Base-by-base conservation (phyloP, 805 yeast species). In the Candida sithepensis region DNA sequence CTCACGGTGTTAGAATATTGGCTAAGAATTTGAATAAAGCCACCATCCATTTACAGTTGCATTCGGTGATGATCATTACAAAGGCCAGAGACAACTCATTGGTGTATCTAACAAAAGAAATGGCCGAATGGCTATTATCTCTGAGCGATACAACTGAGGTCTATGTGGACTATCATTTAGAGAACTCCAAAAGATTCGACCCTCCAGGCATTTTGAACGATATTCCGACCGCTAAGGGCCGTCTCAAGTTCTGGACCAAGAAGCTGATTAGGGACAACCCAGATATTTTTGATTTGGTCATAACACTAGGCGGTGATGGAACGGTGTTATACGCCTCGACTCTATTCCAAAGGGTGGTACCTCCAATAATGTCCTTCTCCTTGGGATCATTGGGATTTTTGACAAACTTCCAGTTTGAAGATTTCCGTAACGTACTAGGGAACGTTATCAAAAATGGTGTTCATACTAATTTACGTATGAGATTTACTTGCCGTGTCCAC, bases 251-350 rank as follows among this genome's bases (percentile, higher is more conserved):
- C 65, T 91, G 97, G 97, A 76, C 77, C 44, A 77, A 81, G 43
- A 74, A 74, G 18, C 70, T 84, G 46, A 77, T 88, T 12, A 58
- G 64, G 57, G 66, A 48, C 43, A 61, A 42, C 65, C 73, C 79
- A 2, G 73, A 76, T 32, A 58, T 71, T 41, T 79, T 82, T 53
- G 98, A 92, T 64, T 70, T 91, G 50, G 84, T 89, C 2, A 79
- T 92, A 39, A 88, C 98, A 0, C 72, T 94, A 8, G 99, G 99
- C 21, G 99, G 99, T 16, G 99, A 94, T 62, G 98, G 99, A 8
- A 94, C 99, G 0, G 96, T 92, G 42, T 70, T 92, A 9, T 85
- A 85, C 59, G 92, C 92, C 0, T 89, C 96, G 2, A 84, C 94
- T 47, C 71, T 90, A 37, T 94, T 94, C 66, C 95, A 87, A 67